These are phyloP conservation scores for Gossypium sturtianum DNA, from an alignment of 345 rosid species.

Conservation along the genomic window DNA sequence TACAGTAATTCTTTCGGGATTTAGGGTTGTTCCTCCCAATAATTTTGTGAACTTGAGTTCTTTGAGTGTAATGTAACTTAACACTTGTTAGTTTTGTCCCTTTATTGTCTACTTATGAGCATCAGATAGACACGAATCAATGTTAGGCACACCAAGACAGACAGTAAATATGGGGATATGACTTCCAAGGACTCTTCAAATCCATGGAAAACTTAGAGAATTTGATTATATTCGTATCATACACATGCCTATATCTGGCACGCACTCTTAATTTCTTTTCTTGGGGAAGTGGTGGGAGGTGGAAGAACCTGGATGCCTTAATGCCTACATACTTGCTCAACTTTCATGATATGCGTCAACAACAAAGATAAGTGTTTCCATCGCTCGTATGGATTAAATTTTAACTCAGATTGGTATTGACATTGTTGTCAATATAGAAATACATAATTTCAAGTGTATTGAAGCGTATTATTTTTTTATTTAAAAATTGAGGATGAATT, in stretches of 20 bases:
- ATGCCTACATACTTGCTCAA: too few species aligned
- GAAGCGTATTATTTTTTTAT: too few species aligned
- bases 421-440: rapidly evolving
- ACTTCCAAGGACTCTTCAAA: neutral
- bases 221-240: neutral
- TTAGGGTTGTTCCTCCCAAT: rapidly evolving
- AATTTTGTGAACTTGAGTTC: too few species aligned
- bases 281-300: neutral
- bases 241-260: neutral
- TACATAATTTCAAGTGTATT: rapidly evolving
- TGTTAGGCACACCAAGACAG: neutral
- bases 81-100: too few species aligned
- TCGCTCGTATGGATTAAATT: too few species aligned
- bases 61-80: too few species aligned
- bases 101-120: neutral
- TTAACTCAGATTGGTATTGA: too few species aligned
- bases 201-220: neutral
- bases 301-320: neutral
- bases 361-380: too few species aligned
- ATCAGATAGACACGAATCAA: neutral
- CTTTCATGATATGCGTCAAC: too few species aligned
- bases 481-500: too few species aligned
- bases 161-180: neutral
- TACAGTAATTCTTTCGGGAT: too few species aligned
- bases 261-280: neutral